Base-by-base conservation (phyloP, 441 rosid genomes). In the Melastoma candidum region DNA sequence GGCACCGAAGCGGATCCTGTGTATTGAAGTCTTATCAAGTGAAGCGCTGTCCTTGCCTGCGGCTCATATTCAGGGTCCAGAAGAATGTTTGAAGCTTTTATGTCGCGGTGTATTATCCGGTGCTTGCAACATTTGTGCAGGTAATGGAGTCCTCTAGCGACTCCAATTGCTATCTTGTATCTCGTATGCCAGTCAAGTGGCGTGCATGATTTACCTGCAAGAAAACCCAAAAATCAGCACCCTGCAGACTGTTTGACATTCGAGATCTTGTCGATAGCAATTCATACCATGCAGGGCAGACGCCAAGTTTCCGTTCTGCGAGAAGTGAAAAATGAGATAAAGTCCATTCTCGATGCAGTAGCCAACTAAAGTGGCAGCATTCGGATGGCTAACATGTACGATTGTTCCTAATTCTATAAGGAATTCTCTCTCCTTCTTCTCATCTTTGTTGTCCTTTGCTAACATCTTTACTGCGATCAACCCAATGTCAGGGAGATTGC, bases 31-130 rank as follows among this genome's bases (percentile, higher is more conserved):
- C 36, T 7, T 29, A 29, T 29, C 36, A 7, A 29, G 36, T 29
- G 7, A 29, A 29, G 36, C 3, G 36, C 36, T 29, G 0, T 29
- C 36, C 36, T 76, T 63, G 82, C 90, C 80, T 87, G 96, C 3
- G 98, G 98, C 57, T 92, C 94, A 17, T 71, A 85, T 62, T 83
- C 84, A 0, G 83, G 92, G 49, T 93, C 98, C 2, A 92, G 95
- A 61, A 92, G 94, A 49, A 92, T 92, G 56, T 87, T 85, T 0
- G 98, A 92, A 12, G 96, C 86, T 74, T 87, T 87, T 25, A 87
- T 92, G 70, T 92, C 98, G 0, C 98, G 90, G 69, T 90, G 98
- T 49, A 90, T 90, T 51, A 90, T 87, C 45, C 96, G 65, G 43
- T 75, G 96, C 62, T 73, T 87, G 74, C 98, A 90, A 49, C 84